These are phyloP conservation scores for Melanopsichium pennsylvanicum DNA, from an alignment of 1,284 basidiomycete genomes.

Conservation along the genomic window DNA sequence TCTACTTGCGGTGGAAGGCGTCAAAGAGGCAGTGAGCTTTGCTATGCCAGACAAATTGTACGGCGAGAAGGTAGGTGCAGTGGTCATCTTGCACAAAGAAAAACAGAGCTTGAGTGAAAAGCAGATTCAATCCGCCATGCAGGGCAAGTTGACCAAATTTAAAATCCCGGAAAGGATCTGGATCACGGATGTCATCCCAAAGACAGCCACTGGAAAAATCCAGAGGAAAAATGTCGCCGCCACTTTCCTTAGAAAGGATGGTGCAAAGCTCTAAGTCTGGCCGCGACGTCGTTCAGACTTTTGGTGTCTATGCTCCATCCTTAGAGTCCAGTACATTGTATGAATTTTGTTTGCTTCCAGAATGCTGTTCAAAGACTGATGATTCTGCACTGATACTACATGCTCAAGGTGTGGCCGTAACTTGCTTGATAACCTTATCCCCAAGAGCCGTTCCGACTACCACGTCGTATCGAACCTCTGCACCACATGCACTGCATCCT, in stretches of 20 bases:
- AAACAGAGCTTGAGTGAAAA: conserved; percentile 42
- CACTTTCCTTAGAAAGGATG: conserved; percentile 49
- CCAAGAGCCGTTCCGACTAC: no score
- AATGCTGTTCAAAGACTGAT: not conserved
- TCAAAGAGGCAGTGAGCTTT: conserved; percentile 70
- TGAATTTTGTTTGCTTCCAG: no score
- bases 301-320: no score
- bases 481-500: conserved; percentile 51
- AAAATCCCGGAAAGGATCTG: conserved; percentile 67
- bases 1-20: conserved; percentile 68
- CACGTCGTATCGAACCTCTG: conserved; percentile 55
- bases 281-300: no score
- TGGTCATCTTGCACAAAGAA: conserved; percentile 59
- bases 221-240: conserved; percentile 61
- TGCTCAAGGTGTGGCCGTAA: no score
- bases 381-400: no score
- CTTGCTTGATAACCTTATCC: no score
- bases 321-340: no score
- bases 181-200: conserved; percentile 66
- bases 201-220: conserved; percentile 65
- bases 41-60: conserved; percentile 65
- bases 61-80: conserved; percentile 66
- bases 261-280: conserved; percentile 40
- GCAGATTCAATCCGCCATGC: conserved; percentile 51
- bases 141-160: conserved; percentile 65